Conservation (phyloP, 2,329 filamentous ascomycete species). For the Colletotrichum spaethianum region DNA sequence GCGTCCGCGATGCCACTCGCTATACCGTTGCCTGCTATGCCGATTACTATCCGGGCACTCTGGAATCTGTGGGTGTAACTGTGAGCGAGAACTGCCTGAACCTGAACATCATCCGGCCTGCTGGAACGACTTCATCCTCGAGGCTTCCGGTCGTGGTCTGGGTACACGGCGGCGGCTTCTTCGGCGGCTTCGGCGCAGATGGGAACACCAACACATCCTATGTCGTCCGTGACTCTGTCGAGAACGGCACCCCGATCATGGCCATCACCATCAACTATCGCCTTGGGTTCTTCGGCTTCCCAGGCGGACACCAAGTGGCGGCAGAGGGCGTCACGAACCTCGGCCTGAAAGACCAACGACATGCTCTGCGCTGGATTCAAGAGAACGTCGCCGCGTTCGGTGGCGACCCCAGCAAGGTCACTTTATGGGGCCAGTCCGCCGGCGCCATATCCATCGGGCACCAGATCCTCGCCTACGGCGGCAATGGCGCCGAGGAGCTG, state of each 20-base stretch:
- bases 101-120: constrained; percentile 71
- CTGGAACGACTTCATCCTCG: constrained; percentile 43
- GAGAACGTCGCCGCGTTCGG: constrained; percentile 68
- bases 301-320: constrained; percentile 55
- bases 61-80: constrained; percentile 42
- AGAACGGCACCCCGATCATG: constrained; percentile 62
- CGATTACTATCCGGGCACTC: neutral
- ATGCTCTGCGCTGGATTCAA: constrained; percentile 67
- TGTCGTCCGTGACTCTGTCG: constrained; percentile 64
- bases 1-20: constrained; percentile 55
- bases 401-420: constrained; percentile 64
- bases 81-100: constrained; percentile 72
- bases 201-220: constrained; percentile 72
- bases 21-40: constrained; percentile 59
- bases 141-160: constrained; percentile 70
- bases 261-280: constrained; percentile 65
- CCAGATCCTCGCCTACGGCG: constrained; percentile 33
- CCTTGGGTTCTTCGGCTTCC: constrained; percentile 71
- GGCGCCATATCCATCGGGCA: constrained; percentile 47
- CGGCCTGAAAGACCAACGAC: constrained; percentile 67
- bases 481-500: constrained; percentile 18
- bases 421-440: constrained; percentile 63
- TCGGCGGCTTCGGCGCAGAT: constrained; percentile 52
- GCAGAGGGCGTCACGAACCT: constrained; percentile 66
- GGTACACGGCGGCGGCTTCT: constrained; percentile 64